Conservation (phyloP, 768 basidiomycete genomes). For the Sutorius australiensis region DNA sequence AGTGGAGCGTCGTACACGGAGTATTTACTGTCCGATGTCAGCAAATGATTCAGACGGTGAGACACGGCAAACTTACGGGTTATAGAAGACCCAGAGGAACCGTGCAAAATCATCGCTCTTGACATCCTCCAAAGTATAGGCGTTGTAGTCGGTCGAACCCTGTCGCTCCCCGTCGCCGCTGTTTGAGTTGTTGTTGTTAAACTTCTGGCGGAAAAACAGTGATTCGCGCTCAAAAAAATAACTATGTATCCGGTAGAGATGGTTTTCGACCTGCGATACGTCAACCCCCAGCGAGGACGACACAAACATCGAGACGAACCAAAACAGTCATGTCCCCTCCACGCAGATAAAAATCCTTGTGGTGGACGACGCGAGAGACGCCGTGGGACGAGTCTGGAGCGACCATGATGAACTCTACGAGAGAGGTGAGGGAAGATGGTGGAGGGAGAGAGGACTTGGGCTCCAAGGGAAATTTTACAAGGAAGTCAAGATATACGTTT, state of each 20-base stretch:
- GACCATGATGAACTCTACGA: slow-evolving; percentile 24
- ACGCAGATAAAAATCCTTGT: slow-evolving; percentile 50
- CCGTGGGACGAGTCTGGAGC: slow-evolving; percentile 23
- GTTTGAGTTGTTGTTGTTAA: slow-evolving; percentile 27
- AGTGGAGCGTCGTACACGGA: slow-evolving; percentile 38
- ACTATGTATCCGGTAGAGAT: slow-evolving; percentile 54
- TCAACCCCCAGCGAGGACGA: slow-evolving; percentile 8
- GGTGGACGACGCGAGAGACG: slow-evolving; percentile 31
- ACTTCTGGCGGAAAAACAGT: slow-evolving; percentile 37
- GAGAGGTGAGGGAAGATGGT: slow-evolving; percentile 29
- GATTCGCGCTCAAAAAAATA: slow-evolving; percentile 67
- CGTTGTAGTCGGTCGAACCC: slow-evolving; percentile 39
- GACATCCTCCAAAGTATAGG: slow-evolving; percentile 44
- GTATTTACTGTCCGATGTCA: slow-evolving; percentile 28
- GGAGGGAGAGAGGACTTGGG: slow-evolving; percentile 25
- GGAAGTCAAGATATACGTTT: slow-evolving; percentile 36
- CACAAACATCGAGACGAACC: slow-evolving; percentile 34
- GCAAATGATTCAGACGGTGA: not conserved
- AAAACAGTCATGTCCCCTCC: slow-evolving; percentile 58
- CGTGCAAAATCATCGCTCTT: slow-evolving; percentile 48
- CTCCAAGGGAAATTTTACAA: slow-evolving; percentile 35
- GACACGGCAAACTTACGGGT: slow-evolving; percentile 41
- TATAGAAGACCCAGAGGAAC: slow-evolving; percentile 63
- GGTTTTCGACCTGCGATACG: slow-evolving; percentile 49
- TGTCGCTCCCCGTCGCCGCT: slow-evolving; percentile 26